Base-by-base conservation (phyloP, 176 grass and related monocot genomes). In the Eremochloa ophiuroides region DNA sequence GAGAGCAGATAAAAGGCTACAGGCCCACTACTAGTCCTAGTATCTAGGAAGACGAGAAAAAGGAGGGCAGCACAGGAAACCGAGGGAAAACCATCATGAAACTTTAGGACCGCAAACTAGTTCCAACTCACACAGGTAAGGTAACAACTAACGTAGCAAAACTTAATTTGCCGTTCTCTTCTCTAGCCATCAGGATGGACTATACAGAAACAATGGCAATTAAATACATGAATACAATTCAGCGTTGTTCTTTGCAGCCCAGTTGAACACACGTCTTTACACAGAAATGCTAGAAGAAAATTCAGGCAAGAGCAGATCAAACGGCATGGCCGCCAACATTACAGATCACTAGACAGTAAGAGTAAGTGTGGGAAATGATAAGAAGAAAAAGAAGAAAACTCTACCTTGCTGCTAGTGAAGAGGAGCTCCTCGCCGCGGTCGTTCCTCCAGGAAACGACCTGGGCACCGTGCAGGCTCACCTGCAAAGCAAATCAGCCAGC, bases 361-460 rank as follows among this genome's bases (percentile, higher is more conserved):
- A 22, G 47, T 14, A 78, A 69, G n/a, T 15, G 33, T 41, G 23
- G 20, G 2, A 69, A 69, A 42, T 30, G 5, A 5, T 55, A 55
- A 55, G 1, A 17, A 68, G 20, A 48, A 26, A 2, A 62, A 26
- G 51, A 35, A 4, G 37, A 46, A 27, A 30, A 1, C 9, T 31
- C 60, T n/a, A 98, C 95, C 92, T 95, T 98, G 71, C 90, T 93
- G 86, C 95, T 98, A 71, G 95, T 98, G 89, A 98, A 98, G 66
- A 98, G 88, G 39, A 93, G 88, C 59, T 98, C 95, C 84, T 98
- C 90, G 23, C 92, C 95, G 43, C 85, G 88, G 71, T 98, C 92
- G 84, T 93, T 98, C 85, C 40, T 93, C 95, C 95, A 98, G 30
- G 95, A 98, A 84, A 91, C 71, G 69, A 98, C 90, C 78, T 98